Base-by-base conservation (phyloP, 495 filamentous ascomycete genomes). In the Astrothelium macrocarpum region DNA sequence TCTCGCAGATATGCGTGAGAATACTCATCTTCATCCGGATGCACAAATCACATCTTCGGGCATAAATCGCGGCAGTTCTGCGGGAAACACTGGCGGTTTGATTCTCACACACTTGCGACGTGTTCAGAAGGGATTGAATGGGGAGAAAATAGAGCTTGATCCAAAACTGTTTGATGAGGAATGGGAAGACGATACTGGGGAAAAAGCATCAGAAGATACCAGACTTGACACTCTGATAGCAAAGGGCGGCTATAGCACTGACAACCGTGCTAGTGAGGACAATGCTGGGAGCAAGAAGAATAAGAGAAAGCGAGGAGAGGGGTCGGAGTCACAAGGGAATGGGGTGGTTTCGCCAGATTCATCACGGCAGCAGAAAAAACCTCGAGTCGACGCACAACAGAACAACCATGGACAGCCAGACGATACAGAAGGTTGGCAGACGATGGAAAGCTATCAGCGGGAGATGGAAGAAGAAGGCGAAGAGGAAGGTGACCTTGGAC, bases 21-120 rank as follows among this genome's bases (percentile, higher is more conserved):
- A 82, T 65, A 78, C 85, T n/a, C 78, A 85, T 46, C 81, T 87
- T 20, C 85, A 88, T 68, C 87, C 87, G 3, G 87, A 85, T 65
- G 82, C 84, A 49, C 77, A 79, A 62, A 81, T 90, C 69, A 82
- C 78, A 56, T 79, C 85, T 63, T 76, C 79, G 45, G 87, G 86
- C 2, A 83, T 84, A 31, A 73, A 58, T 28, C 75, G 69, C 67
- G 34, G 80, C 53, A 78, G 81, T 23, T 75, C 77, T 59, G 79
- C 80, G 12, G 83, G 83, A 46, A 75, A 80, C 1, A 79, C 26
- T 2, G 76, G 76, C 65, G 76, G 83, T 28, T 69, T 89, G 18
- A 80, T 81, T 23, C 73, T 90, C 49, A 84, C 87, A 70, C 85
- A 87, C 67, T 71, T 90, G 59, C 78, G 82, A 70, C 81, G 87